These are phyloP conservation scores for Solioccasus polychromus DNA, from an alignment of 768 basidiomycete species.

Conservation along the genomic window DNA sequence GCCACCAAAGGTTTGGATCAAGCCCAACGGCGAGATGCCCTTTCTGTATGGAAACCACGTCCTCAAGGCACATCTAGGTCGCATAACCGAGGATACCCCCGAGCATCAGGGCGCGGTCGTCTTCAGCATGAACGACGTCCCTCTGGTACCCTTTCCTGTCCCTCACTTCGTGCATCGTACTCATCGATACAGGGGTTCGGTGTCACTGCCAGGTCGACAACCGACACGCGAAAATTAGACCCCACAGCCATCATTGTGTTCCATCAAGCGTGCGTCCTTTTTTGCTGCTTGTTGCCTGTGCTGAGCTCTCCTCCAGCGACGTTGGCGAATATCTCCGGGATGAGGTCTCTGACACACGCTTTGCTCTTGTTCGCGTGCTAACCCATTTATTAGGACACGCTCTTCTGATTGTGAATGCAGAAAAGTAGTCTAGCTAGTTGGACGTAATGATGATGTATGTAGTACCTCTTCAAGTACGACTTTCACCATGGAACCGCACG, in stretches of 20 bases:
- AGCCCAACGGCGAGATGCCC: conserved; percentile 98
- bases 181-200: conserved; percentile 78
- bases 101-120: conserved; percentile 99
- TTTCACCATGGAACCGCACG: conserved; percentile 42
- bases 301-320: conserved; percentile 57
- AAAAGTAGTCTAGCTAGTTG: conserved; percentile 31
- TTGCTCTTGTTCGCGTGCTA: conserved; percentile 8
- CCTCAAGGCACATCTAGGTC: conserved; percentile 96
- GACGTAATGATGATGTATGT: not conserved
- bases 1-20: conserved; percentile 85
- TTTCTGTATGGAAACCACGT: conserved; percentile 99
- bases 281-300: conserved; percentile 6
- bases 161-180: not conserved
- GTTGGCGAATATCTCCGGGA: conserved; percentile 98
- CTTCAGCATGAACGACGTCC: conserved; percentile 93
- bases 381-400: conserved; percentile 56
- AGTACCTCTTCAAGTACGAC: not conserved
- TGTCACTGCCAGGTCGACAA: conserved; percentile 91
- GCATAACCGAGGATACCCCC: conserved; percentile 98
- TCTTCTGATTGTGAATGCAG: conserved; percentile 49
- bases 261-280: conserved; percentile 77
- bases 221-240: conserved; percentile 95
- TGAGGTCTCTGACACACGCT: conserved; percentile 54
- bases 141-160: conserved; percentile 55
- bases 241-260: conserved; percentile 97